Base-by-base conservation (phyloP, 1,284 basidiomycete species). In the Polyporus tsugae region DNA sequence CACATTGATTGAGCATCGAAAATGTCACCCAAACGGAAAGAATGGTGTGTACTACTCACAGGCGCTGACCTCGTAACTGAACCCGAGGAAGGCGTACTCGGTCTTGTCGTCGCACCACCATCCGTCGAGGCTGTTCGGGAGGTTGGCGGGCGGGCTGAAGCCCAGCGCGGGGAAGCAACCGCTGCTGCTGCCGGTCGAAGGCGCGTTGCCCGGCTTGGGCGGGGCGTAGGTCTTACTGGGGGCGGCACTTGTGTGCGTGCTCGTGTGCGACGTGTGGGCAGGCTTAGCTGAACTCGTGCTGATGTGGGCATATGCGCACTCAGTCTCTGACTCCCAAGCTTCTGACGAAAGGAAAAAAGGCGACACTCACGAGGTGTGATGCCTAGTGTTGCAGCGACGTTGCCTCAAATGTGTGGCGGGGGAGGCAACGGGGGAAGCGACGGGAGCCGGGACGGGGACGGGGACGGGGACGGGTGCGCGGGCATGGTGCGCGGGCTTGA, bases 1-100 rank as follows among this genome's bases (percentile, higher is more conserved):
- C 46, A 22, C 22, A 10, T 25, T 25, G 46, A 10, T 25, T 49
- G 22, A 49, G 46, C 4, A 49, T 25, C 10, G 11, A 10, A 38
- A 38, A 38, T 22, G 7, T 38, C n/a, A 63, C 19, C 22, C 25
- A 62, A 22, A 2, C 53, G 44, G 38, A 4, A 15, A 39, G 38
- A 19, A 25, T 38, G 53, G 19, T 55, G 38, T 60, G 38, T 15
- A 6, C 29, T 38, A 60, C 66, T 52, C 46, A 78, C 78, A 80
- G 25, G 72, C 74, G 35, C 87, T 87, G 35, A 92, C 82, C 75
- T 90, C 89, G 71, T 93, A 92, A 74, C 89, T 90, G 78, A 93
- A 90, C 0, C 91, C 91, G 52, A 93, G 79, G 76, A 92, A 93
- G 0, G 85, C 91, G 71, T 91, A 92, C 75, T 93, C 91, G 0